Percentiles rank a stretch among this genome's conserved stretches.
Conservation (phyloP, 2,329 filamentous ascomycete genomes). For the Byssoonygena ceratinophila region DNA sequence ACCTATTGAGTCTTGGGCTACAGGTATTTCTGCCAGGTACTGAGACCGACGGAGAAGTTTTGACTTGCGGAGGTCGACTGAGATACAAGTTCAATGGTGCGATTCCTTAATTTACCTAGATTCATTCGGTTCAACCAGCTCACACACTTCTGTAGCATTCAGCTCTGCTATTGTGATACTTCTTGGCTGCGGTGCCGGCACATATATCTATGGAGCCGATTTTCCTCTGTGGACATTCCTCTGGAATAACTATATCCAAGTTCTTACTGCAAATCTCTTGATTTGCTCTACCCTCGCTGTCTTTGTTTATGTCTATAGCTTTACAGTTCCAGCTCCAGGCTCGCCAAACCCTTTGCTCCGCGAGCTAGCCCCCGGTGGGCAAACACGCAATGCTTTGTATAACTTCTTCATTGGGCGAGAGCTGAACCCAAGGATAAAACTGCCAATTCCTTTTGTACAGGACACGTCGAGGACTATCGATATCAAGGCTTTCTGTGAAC, state of each 20-base stretch:
- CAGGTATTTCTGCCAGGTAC: conserved; percentile 67
- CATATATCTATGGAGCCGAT: conserved; percentile 62
- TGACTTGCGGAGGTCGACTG: conserved; percentile 61
- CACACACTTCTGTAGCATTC: conserved; percentile 47
- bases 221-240: conserved; percentile 90
- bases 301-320: conserved; percentile 73
- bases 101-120: too few species aligned
- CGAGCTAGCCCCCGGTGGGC: conserved; percentile 70
- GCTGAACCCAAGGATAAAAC: conserved; percentile 69
- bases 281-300: conserved; percentile 62
- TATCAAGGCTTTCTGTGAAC: conserved; percentile 79
- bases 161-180: conserved; percentile 64
- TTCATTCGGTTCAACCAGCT: conserved; percentile 17
- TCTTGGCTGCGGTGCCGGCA: conserved; percentile 59
- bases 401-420: conserved; percentile 96
- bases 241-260: conserved; percentile 76
- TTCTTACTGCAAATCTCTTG: conserved; percentile 72
- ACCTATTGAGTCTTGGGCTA: conserved; percentile 61
- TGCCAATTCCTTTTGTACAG: conserved; percentile 61
- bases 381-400: conserved; percentile 74
- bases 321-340: conserved; percentile 54
- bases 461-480: conserved; percentile 54
- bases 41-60: conserved; percentile 57
- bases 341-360: conserved; percentile 60
- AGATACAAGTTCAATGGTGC: conserved; percentile 73